Base-by-base conservation (phyloP, 2,329 filamentous ascomycete genomes). In the Microdochium nivale region DNA sequence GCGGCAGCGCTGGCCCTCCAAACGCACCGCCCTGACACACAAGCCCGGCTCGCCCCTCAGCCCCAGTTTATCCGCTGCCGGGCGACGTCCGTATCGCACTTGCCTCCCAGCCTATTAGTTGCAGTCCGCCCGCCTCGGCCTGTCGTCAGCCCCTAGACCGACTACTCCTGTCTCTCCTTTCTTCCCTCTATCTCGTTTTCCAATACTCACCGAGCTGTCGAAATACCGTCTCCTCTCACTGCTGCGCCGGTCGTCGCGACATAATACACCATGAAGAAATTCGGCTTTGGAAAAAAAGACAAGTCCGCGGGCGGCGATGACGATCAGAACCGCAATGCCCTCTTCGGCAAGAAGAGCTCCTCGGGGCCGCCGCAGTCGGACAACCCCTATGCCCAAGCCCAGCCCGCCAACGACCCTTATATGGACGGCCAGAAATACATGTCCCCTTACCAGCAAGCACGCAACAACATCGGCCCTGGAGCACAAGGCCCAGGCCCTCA, bases 301-400 rank as follows among this genome's bases (percentile, higher is more conserved):
- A 83, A 80, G 62, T 66, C 65, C 48, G 71, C 75, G 50, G 77
- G 77, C 50, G 66, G 63, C 27, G 77, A 77, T 53, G 72, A 78
- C 46, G 68, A 69, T 52, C 62, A 68, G 51, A 75, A 67, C 57
- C 73, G 76, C 52, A 68, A 69, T 57, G 75, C 77, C 47, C 71
- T 81, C 49, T 81, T 81, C 59, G 70, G 76, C 57, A 70, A 72
- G 56, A 80, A 79, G 70, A 80, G 77, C 62, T 67, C 71, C 37
- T 71, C 74, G 5, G 68, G 72, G 51, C 68, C 71, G n/a, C 62
- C 69, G 25, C 60, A 67, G 40, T 66, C 69, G 48, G 73, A 75
- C 33, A 83, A 84, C 59, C 81, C 81, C 5, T 84, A 85, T 59
- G 79, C 80, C 50, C 74, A 80, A 63, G 70, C 75, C 50, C 66